Conservation (phyloP, 306 rosid genomes). For the Coriaria nepalensis region DNA sequence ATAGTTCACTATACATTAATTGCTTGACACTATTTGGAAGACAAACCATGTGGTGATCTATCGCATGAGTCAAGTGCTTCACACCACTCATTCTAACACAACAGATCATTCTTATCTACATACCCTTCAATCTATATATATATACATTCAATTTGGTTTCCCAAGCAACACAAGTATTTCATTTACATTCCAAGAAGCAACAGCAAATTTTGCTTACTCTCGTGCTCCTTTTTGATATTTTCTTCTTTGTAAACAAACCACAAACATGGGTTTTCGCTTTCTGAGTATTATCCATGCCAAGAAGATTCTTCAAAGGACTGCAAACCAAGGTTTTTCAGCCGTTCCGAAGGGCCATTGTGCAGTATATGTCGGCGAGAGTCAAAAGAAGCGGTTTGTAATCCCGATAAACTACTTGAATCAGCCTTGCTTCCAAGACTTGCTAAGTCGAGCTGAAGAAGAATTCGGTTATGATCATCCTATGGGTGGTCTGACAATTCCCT, state of each 20-base stretch:
- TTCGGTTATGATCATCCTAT: slow-evolving; percentile 26
- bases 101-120: not conserved
- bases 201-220: not conserved
- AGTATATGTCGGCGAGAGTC: slow-evolving; percentile 31
- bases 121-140: slow-evolving; percentile 22
- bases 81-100: too few species aligned
- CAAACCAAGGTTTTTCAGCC: not conserved
- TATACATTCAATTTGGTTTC: slow-evolving; percentile 4
- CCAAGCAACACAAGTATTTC: slow-evolving; percentile 3
- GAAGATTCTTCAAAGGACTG: not conserved
- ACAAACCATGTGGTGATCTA: too few species aligned
- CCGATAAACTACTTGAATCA: slow-evolving; percentile 30
- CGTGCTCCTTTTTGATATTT: not conserved
- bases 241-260: not conserved
- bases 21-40: too few species aligned
- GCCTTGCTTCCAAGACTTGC: slow-evolving; percentile 23
- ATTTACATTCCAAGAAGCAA: not conserved
- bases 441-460: slow-evolving; percentile 23
- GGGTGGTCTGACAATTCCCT: slow-evolving; percentile 27
- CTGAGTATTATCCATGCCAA: slow-evolving; percentile 5
- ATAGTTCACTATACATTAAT: too few species aligned
- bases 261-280: slow-evolving; percentile 9
- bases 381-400: slow-evolving; percentile 22
- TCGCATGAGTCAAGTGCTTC: too few species aligned
- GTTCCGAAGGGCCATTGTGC: slow-evolving; percentile 23